phyloP scores from a whole-genome alignment of 768 basidiomycete species.

The Calocybe gangraenosa region DNA sequence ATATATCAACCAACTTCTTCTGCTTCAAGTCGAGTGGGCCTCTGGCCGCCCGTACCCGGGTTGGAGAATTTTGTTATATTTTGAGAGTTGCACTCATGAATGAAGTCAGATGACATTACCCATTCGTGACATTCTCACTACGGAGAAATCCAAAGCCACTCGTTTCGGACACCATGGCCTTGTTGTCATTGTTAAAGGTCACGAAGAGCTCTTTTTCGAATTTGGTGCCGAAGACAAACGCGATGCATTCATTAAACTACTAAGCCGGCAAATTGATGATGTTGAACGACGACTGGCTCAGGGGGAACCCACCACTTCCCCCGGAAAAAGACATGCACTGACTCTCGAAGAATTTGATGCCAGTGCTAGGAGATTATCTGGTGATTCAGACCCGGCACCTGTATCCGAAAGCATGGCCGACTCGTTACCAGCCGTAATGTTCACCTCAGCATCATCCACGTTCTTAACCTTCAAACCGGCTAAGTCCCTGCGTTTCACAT shows the following conservation, averaged over 20 bases:
- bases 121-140: slow-evolving; percentile 80
- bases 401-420: slow-evolving; percentile 57
- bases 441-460: slow-evolving; percentile 92
- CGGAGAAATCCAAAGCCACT: slow-evolving; percentile 82
- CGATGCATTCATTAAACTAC: slow-evolving; percentile 65
- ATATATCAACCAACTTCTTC: slow-evolving; percentile 88
- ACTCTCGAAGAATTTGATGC: slow-evolving; percentile 84
- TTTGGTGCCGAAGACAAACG: slow-evolving; percentile 81
- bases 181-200: slow-evolving; percentile 86
- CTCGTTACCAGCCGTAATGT: slow-evolving; percentile 88
- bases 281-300: slow-evolving; percentile 44
- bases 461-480: slow-evolving; percentile 95
- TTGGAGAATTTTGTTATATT: slow-evolving; percentile 34
- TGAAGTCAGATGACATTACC: slow-evolving; percentile 85
- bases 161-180: slow-evolving; percentile 89
- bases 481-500: slow-evolving; percentile 83
- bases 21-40: slow-evolving; percentile 92
- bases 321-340: slow-evolving; percentile 66
- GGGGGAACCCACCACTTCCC: slow-evolving; percentile 42
- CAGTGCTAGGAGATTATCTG: slow-evolving; percentile 24
- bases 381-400: slow-evolving; percentile 39
- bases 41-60: slow-evolving; percentile 76
- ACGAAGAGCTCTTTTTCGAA: slow-evolving; percentile 98
- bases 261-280: slow-evolving; percentile 81
- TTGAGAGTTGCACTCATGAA: not conserved